Evolutionary conservation across 202 grass and related monocot species (phyloP).

Genomic region (Saccharum hybrid): DNA sequence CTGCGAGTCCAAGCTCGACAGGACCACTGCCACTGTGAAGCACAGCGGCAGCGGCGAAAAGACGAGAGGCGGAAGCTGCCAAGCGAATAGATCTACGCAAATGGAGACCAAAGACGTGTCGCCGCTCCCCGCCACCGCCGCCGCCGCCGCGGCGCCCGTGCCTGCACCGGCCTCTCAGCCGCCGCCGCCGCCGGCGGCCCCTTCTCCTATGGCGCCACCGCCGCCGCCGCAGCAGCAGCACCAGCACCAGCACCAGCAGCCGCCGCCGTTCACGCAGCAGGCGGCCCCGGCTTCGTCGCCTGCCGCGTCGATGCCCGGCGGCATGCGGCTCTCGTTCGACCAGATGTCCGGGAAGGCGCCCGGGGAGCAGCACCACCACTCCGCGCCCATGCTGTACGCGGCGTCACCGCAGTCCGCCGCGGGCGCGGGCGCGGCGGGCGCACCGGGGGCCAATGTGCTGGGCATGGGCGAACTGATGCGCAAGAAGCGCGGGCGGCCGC

Average conservation of each 20-base stretch:
- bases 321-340: conserved; percentile 62
- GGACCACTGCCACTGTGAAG: conserved; percentile 40
- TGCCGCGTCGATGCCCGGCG: conserved; percentile 34
- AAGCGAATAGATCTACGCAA: conserved; percentile 48
- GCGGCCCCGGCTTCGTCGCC: conserved; percentile 2
- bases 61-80: conserved; percentile 4
- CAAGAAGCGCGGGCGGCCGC: conserved; percentile 82
- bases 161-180: conserved; percentile 35
- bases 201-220: no score
- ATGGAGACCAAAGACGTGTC: conserved; percentile 64
- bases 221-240: no score
- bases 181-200: neutral
- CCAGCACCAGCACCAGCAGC: conserved; percentile 19
- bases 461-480: conserved; percentile 67
- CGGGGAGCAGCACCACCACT: conserved; percentile 43
- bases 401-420: conserved; percentile 23
- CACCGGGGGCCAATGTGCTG: conserved; percentile 40
- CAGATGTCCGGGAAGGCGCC: conserved; percentile 48
- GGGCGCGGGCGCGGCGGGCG: neutral
- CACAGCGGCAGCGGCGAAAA: conserved; percentile 13
- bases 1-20: conserved; percentile 11
- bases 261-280: conserved; percentile 27
- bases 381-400: conserved; percentile 51
- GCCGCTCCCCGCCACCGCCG: conserved; percentile 37
- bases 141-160: neutral